Evolutionary conservation across 2,329 filamentous ascomycete species (phyloP), one percentile per base, ranked within the genome.

Genomic region (Colletotrichum higginsianum): DNA sequence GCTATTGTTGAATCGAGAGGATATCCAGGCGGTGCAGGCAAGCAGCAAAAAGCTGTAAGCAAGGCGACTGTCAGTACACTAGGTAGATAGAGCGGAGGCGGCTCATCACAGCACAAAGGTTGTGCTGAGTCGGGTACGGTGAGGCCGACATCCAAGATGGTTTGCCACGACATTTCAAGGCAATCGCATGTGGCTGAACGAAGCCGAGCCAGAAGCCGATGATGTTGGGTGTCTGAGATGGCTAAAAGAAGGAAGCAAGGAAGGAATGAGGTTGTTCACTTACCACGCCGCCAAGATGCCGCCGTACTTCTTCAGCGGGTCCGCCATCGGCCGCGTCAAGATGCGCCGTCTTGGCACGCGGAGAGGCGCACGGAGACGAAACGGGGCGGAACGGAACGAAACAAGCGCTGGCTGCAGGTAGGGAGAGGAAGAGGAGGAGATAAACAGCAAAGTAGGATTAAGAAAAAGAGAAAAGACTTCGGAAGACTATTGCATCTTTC

Each of bases 1-100:
- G 71, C 80, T 82, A 64, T 71, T 77, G 66, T 79, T 78, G 70
- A 79, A 82, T 68, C 81, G 76, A 16, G 75, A 77, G 26, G 78
- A 79, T 66, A 81, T 65, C 67, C 79, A 76, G 26, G 55, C 69
- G 56, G 61, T 62, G 52, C 68, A 72, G 30, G 42, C 56, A 21
- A 72, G 40, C 2, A 73, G 47, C 7, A 66, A 21, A 21, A 73
- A 18, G 30, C 69, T 73, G 18, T 16, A 9, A 52, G 13, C n/a
- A 16, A n/a, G 30, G 12, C 40, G 13, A 21, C 4, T 46, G 63
- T 72, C 35, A 65, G 66, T 38, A 13, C 30, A 35, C 8, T 35
- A 61, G 16, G 18, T 35, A 35, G 30, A 11, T 35, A 35, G 30
- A 35, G 8, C 8, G 9, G 30, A 30, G 30, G 8, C 30, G 8